A percentile compares a stretch with the other conserved stretches of the same genome.
Evolutionary conservation across 2,329 filamentous ascomycete genomes (phyloP).

Genomic region (Ophiostoma fasciatum): DNA sequence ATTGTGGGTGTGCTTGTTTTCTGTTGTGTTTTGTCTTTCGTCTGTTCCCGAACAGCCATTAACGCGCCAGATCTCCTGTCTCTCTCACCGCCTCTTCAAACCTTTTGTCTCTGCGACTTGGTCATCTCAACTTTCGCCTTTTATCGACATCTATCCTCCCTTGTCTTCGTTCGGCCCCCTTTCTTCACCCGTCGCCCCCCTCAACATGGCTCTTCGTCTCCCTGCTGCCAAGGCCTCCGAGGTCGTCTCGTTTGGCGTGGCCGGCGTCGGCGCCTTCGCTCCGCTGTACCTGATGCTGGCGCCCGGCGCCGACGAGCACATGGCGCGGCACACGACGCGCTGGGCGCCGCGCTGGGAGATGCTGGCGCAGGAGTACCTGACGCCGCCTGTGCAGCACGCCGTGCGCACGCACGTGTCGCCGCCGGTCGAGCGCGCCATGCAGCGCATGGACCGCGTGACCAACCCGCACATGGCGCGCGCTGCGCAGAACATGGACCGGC

Average conservation of each 20-base stretch:
- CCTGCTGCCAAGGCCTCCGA: slow-evolving; percentile 34
- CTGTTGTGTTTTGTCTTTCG: too few relatives aligned
- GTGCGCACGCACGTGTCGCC: slow-evolving; percentile 33
- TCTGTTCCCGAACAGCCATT: too few relatives aligned
- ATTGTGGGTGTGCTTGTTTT: too few relatives aligned
- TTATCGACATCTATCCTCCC: background rate
- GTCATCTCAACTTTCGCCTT: too few relatives aligned
- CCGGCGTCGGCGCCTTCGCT: slow-evolving; percentile 36
- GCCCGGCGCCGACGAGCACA: slow-evolving; percentile 38
- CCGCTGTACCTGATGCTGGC: slow-evolving; percentile 40
- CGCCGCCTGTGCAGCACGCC: slow-evolving; percentile 27
- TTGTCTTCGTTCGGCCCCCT: too few relatives aligned
- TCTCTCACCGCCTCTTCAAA: too few relatives aligned
- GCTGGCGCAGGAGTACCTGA: slow-evolving; percentile 39
- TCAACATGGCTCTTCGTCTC: slow-evolving; percentile 36
- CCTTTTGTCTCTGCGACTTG: too few relatives aligned
- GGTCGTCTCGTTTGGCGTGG: slow-evolving; percentile 36
- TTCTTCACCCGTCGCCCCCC: too few relatives aligned
- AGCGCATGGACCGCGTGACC: slow-evolving; percentile 32
- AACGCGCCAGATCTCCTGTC: too few relatives aligned
- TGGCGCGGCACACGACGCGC: slow-evolving; percentile 37
- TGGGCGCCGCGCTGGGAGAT: slow-evolving; percentile 47
- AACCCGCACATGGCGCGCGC: slow-evolving; percentile 27
- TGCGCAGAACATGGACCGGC: slow-evolving; percentile 31
- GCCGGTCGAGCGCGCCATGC: slow-evolving; percentile 28